phyloP scores from a whole-genome alignment of 257 asterid genomes.

The Solanum lycopersicoides region DNA sequence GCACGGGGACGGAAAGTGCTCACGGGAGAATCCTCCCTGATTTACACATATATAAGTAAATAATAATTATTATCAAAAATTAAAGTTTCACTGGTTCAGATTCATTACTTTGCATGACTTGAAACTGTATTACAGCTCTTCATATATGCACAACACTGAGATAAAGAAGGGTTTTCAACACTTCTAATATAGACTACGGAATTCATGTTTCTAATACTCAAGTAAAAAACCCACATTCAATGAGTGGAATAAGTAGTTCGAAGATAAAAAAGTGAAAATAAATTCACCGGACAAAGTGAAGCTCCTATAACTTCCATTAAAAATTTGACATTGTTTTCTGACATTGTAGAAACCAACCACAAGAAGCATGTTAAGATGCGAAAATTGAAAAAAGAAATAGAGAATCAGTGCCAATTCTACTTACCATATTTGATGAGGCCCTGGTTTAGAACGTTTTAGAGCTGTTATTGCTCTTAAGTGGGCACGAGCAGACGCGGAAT shows the following conservation, averaged over 20 bases:
- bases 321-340: not conserved
- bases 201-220: not conserved
- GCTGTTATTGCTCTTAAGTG: constrained; percentile 97
- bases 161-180: not conserved
- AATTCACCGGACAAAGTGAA: not conserved
- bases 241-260: not conserved
- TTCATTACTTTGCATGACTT: not conserved
- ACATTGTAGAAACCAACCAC: not conserved
- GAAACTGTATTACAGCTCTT: not conserved
- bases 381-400: not conserved
- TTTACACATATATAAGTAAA: not conserved
- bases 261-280: not conserved
- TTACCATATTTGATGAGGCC: constrained; percentile 74
- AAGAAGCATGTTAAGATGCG: not conserved
- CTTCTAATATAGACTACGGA: not conserved
- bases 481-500: constrained; percentile 84
- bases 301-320: not conserved
- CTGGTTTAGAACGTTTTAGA: constrained; percentile 77
- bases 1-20: constrained; percentile 93
- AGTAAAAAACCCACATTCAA: not conserved
- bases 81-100: not conserved
- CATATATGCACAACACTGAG: not conserved
- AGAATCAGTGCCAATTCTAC: not conserved
- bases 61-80: not conserved
- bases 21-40: constrained; percentile 89